Percentiles rank a stretch among this genome's conserved stretches.
Evolutionary conservation across 2,329 filamentous ascomycete species (phyloP).

Genomic region (Trichoderma hamatum): DNA sequence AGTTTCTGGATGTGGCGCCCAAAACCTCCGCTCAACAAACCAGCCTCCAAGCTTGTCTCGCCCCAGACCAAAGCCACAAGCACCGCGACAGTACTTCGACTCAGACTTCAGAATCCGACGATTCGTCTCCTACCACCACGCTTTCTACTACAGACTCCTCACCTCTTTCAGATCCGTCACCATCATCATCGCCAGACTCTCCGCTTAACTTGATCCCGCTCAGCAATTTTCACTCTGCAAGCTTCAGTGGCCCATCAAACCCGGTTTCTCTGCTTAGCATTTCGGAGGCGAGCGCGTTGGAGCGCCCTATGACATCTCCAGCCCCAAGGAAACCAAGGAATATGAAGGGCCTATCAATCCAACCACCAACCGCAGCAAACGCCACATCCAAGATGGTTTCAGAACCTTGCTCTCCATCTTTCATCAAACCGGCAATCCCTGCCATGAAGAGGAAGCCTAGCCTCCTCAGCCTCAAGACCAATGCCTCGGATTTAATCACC

Average conservation of each 20-base stretch:
- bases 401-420: constrained; percentile 72
- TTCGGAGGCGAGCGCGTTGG: constrained; percentile 46
- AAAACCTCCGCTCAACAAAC: constrained; percentile 44
- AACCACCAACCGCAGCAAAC: constrained; percentile 58
- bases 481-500: constrained; percentile 59
- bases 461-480: constrained; percentile 75
- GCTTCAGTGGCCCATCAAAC: constrained; percentile 54
- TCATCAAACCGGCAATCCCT: constrained; percentile 78
- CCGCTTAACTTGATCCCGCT: constrained; percentile 74
- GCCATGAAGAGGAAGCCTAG: constrained; percentile 74
- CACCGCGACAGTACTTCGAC: constrained; percentile 79
- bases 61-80: constrained; percentile 61
- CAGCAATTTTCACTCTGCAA: constrained; percentile 66
- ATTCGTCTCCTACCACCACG: constrained; percentile 93
- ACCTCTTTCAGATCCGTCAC: constrained; percentile 85
- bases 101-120: constrained; percentile 78
- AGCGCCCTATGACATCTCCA: constrained; percentile 67
- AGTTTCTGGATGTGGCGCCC: constrained; percentile 53
- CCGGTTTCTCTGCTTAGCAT: constrained; percentile 45
- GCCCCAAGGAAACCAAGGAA: constrained; percentile 75
- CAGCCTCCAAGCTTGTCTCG: constrained; percentile 45
- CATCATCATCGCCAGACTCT: constrained; percentile 90
- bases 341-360: constrained; percentile 81
- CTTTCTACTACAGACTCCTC: constrained; percentile 91
- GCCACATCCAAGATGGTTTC: constrained; percentile 57